phyloP scores from a whole-genome alignment of 148 eudicot species.

The Cornus suecica region DNA sequence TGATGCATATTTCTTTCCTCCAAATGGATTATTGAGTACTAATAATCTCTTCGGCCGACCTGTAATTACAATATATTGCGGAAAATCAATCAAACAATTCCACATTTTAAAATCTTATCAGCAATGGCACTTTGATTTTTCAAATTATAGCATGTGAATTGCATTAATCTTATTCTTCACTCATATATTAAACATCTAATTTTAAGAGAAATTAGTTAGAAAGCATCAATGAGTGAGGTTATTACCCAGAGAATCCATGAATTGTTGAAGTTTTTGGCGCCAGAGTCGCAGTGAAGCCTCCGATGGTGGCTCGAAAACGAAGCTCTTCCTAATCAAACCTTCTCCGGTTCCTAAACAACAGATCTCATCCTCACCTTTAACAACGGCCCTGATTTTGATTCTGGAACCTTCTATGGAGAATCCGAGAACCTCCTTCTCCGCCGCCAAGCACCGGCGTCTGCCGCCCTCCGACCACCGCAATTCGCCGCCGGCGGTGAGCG shows the following conservation, averaged over 20 bases:
- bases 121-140: no score
- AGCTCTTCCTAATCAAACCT: conserved; percentile 40
- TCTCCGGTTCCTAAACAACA: conserved; percentile 28
- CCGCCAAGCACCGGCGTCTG: conserved; percentile 25
- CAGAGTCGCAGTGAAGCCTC: conserved; percentile 34
- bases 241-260: conserved; percentile 65
- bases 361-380: conserved; percentile 23
- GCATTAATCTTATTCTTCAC: no score
- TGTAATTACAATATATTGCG: neutral
- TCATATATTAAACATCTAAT: no score
- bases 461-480: conserved; percentile 57
- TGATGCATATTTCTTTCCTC: conserved; percentile 71
- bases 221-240: neutral
- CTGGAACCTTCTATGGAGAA: conserved; percentile 47
- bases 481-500: conserved; percentile 45
- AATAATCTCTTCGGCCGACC: conserved; percentile 80
- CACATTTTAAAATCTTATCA: neutral
- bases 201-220: neutral
- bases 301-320: conserved; percentile 42
- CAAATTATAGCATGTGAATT: no score
- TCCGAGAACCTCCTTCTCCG: conserved; percentile 70
- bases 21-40: conserved; percentile 80
- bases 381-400: conserved; percentile 47
- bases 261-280: conserved; percentile 44
- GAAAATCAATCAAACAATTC: neutral